These are phyloP conservation scores for Calonectria leucothoes DNA, from an alignment of 2,329 filamentous ascomycete species.

Conservation along the genomic window DNA sequence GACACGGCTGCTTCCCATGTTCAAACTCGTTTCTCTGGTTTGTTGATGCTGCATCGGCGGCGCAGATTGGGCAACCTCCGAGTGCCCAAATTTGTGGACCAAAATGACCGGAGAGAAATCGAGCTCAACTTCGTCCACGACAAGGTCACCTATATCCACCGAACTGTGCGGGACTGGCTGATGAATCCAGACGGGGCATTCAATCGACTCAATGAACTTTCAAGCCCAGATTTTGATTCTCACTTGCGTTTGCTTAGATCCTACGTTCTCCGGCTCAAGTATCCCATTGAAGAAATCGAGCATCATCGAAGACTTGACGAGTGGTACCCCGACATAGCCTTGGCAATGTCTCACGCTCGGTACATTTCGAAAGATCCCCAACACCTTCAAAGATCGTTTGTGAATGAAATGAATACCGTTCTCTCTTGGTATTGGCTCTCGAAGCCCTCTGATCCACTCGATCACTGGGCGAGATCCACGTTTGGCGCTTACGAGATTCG, in stretches of 20 bases:
- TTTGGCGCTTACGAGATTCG: slow-evolving; percentile 48
- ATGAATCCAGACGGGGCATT: slow-evolving; percentile 38
- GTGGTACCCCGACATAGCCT: slow-evolving; percentile 52
- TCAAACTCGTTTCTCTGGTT: slow-evolving; percentile 36
- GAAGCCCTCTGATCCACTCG: slow-evolving; percentile 39
- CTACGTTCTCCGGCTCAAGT: slow-evolving; percentile 47
- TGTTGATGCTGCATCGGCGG: slow-evolving; percentile 40
- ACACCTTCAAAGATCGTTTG: slow-evolving; percentile 3
- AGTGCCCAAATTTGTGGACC: slow-evolving; percentile 19
- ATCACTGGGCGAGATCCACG: slow-evolving; percentile 48
- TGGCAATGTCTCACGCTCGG: slow-evolving; percentile 51
- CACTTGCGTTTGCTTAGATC: slow-evolving; percentile 48
- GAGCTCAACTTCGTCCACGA: slow-evolving; percentile 23
- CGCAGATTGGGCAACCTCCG: slow-evolving; percentile 28
- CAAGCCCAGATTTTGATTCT: slow-evolving; percentile 39
- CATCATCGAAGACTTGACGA: slow-evolving; percentile 52
- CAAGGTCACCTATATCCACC: slow-evolving; percentile 47
- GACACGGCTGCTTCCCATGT: slow-evolving; percentile 25
- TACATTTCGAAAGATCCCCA: slow-evolving; percentile 36
- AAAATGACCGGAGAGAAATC: not conserved
- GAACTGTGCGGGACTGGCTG: slow-evolving; percentile 49
- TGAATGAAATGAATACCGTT: slow-evolving; percentile 41
- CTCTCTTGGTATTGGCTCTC: slow-evolving; percentile 47
- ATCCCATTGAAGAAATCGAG: slow-evolving; percentile 47
- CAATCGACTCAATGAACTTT: slow-evolving; percentile 19